These are phyloP conservation scores for Bimuria novae-zelandiae DNA, from an alignment of 2,329 filamentous ascomycete species.

Conservation along the genomic window DNA sequence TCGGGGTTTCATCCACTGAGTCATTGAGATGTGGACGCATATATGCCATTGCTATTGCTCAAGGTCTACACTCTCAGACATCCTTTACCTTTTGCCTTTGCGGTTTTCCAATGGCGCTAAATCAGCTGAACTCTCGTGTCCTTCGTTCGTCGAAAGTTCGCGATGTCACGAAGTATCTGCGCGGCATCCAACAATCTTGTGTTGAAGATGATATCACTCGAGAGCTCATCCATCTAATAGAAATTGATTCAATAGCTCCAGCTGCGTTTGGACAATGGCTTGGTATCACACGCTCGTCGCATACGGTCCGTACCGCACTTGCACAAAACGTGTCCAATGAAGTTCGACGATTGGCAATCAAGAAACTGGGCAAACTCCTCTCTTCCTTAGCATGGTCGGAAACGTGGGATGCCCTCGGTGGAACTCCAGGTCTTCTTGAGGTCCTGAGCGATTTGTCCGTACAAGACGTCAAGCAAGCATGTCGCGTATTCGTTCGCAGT, in stretches of 20 bases:
- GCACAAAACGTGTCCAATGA: constrained; percentile 28
- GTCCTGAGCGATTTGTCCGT: constrained; percentile 32
- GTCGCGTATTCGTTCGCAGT: constrained; percentile 21
- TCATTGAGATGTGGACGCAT: too few relatives aligned
- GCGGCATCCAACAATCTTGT: not conserved
- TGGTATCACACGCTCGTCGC: constrained; percentile 23
- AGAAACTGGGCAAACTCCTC: constrained; percentile 23
- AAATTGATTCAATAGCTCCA: constrained; percentile 22
- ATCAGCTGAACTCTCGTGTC: not conserved
- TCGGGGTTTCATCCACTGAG: not conserved
- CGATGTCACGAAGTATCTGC: constrained; percentile 6
- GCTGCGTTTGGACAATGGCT: constrained; percentile 32
- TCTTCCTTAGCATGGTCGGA: constrained; percentile 25
- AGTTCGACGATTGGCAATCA: constrained; percentile 26
- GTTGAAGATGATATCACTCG: not conserved
- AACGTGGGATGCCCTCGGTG: constrained; percentile 35
- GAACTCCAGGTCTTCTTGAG: constrained; percentile 28
- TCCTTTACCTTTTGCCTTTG: not conserved
- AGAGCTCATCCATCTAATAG: not conserved
- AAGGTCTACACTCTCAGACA: too few relatives aligned
- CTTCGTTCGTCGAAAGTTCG: constrained; percentile 2
- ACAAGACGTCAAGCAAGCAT: constrained; percentile 25
- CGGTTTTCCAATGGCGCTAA: not conserved
- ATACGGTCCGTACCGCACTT: constrained; percentile 21
- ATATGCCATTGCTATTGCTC: too few relatives aligned